phyloP scores from a whole-genome alignment of 2,329 filamentous ascomycete genomes.

The Tolypocladium pustulatum region DNA sequence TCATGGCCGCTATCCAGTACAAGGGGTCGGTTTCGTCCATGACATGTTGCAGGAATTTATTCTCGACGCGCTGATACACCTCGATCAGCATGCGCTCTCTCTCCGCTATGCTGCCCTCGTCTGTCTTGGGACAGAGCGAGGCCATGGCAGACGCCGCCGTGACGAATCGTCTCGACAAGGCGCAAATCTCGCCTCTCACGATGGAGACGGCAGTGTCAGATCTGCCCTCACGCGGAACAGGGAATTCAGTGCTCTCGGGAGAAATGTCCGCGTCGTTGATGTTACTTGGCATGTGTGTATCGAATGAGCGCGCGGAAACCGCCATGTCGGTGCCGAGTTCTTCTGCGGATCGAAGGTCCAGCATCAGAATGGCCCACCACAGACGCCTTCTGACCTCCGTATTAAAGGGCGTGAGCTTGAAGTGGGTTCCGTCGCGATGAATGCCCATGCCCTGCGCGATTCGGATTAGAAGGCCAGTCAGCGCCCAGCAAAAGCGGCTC shows the following conservation, averaged over 20 bases:
- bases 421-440: constrained; percentile 41
- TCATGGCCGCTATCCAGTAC: constrained; percentile 58
- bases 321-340: constrained; percentile 38
- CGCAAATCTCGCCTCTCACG: constrained; percentile 42
- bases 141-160: constrained; percentile 21
- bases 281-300: constrained; percentile 38
- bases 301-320: constrained; percentile 29
- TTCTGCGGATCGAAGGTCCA: constrained; percentile 46
- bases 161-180: constrained; percentile 24
- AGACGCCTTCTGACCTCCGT: constrained; percentile 49
- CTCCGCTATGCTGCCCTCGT: constrained; percentile 20
- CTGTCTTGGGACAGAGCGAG: constrained; percentile 17
- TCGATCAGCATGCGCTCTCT: constrained; percentile 37
- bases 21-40: constrained; percentile 39
- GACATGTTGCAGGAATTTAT: constrained; percentile 42
- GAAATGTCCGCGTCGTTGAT: constrained; percentile 38
- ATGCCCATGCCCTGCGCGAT: constrained; percentile 51
- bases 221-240: constrained; percentile 34
- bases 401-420: constrained; percentile 46
- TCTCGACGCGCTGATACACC: constrained; percentile 42
- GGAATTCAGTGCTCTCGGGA: constrained; percentile 34
- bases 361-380: constrained; percentile 49
- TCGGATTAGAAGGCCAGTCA: constrained; percentile 46
- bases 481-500: constrained; percentile 47
- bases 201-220: constrained; percentile 40